Evolutionary conservation across 1,139 yeast species (phyloP), one percentile per base, ranked within the genome.

Genomic region (Kodamaea alishanica): DNA sequence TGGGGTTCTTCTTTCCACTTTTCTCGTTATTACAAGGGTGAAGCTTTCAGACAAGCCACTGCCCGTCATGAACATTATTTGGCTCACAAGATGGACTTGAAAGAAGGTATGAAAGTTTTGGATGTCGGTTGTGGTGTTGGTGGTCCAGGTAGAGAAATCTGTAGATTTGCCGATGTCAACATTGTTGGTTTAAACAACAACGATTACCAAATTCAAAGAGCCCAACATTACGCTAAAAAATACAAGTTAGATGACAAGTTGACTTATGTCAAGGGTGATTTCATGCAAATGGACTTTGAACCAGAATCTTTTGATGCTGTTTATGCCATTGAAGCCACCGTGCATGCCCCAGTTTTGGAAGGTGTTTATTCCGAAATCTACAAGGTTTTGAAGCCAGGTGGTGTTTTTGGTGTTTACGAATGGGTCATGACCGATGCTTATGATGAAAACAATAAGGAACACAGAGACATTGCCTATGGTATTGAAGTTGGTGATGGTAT

Each of bases 81-180:
- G 55, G 98, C 98, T 29, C 72, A 75, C 64, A 84, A 85, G 71
- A 90, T 90, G 79, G 84, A 84, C 46, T 70, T 92, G 55, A 63
- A 73, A 55, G 86, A 82, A 55, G 77, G 79, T 53, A 86, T 85
- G 89, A 81, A 80, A 58, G 98, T 94, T 24, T 77, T 92, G 56
- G 98, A 94, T 63, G 98, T 92, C 44, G 98, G 98, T 37, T 94
- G 98, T 72, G 98, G 98, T 75, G 96, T 92, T 54, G 98, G 98
- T 60, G 98, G 98, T 31, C 98, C 98, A 55, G 97, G 96, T 28
- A 84, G 97, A 66, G 96, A 92, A 70, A 92, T 92, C 59, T 76
- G 84, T 48, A 79, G 96, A 62, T 92, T 92, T 70, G 84, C 97
- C 41, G 90, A 84, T 54, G 85, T 92, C 67, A 70, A 79, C 53